Evolutionary conservation across 2,329 filamentous ascomycete genomes (phyloP).

Genomic region (Arthrobotrys iridis): DNA sequence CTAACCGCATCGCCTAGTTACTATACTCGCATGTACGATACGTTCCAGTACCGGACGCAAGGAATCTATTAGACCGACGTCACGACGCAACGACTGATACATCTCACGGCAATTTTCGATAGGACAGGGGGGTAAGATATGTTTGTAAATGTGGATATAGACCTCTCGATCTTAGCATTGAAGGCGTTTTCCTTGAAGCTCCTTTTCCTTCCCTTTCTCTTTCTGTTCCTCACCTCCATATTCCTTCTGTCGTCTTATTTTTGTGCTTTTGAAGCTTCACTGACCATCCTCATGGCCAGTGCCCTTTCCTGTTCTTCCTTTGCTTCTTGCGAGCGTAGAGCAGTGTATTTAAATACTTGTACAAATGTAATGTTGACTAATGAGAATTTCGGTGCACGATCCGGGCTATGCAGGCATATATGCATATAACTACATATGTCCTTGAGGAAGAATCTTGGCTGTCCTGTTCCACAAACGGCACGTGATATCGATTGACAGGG

Average conservation of each 20-base stretch:
- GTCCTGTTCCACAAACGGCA: not conserved
- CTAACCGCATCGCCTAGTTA: constrained; percentile 12
- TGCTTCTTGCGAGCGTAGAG: constrained; percentile 10
- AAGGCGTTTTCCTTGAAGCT: constrained; percentile 45
- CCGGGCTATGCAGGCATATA: no score
- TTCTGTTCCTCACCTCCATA: not conserved
- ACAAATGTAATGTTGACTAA: constrained; percentile 18
- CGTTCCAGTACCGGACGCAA: constrained; percentile 87
- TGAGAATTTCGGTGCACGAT: not conserved
- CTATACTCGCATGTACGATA: constrained; percentile 70
- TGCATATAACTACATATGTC: no score
- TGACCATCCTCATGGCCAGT: not conserved
- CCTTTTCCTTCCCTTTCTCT: not conserved
- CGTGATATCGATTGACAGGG: not conserved
- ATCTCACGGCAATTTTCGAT: constrained; percentile 22
- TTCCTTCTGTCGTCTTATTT: not conserved
- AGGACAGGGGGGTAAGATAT: constrained; percentile 21
- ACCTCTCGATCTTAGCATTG: constrained; percentile 45
- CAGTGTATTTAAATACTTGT: constrained; percentile 13
- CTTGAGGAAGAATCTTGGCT: no score
- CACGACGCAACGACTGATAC: not conserved
- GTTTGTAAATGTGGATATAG: constrained; percentile 34
- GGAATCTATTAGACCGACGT: constrained; percentile 75
- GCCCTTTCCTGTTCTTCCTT: not conserved
- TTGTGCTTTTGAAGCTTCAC: not conserved